These are phyloP conservation scores for Cenchrus americanus DNA, from an alignment of 176 grass and related monocot species.

Conservation along the genomic window DNA sequence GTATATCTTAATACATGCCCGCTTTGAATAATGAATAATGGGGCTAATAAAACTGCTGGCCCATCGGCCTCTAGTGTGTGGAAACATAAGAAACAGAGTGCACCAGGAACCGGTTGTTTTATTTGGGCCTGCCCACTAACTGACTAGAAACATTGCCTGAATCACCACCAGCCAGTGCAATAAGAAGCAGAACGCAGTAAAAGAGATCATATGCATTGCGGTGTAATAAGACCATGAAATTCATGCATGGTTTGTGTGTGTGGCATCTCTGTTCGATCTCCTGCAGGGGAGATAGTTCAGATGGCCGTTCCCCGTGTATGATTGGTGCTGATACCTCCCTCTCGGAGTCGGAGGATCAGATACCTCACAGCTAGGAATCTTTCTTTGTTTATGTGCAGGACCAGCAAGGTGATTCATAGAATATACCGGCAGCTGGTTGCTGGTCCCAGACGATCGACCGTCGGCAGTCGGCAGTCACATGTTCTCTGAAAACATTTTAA, in stretches of 20 bases:
- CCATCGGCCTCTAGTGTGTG: background rate
- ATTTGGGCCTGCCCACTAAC: background rate
- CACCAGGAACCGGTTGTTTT: constrained; percentile 18
- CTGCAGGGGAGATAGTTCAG: background rate
- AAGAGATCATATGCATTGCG: constrained; percentile 3
- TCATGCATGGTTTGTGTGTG: background rate
- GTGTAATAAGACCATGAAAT: background rate
- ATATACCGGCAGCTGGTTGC: constrained; percentile 13
- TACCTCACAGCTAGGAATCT: constrained; percentile 16
- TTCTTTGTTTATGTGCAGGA: constrained; percentile 27
- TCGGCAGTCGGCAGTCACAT: constrained; percentile 16
- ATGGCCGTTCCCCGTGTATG: background rate
- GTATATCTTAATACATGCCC: no score
- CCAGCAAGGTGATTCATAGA: constrained; percentile 13
- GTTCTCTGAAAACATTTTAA: constrained; percentile 21
- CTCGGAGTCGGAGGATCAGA: constrained; percentile 21
- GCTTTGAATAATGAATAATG: no score
- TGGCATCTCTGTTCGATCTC: background rate
- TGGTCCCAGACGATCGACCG: constrained; percentile 25
- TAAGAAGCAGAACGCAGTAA: background rate
- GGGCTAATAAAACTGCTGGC: no score
- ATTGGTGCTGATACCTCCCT: constrained; percentile 7
- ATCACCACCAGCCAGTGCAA: background rate
- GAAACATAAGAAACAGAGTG: constrained; percentile 16
- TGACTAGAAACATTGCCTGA: background rate